Conservation (phyloP, 768 basidiomycete species). For the Mycena venus region DNA sequence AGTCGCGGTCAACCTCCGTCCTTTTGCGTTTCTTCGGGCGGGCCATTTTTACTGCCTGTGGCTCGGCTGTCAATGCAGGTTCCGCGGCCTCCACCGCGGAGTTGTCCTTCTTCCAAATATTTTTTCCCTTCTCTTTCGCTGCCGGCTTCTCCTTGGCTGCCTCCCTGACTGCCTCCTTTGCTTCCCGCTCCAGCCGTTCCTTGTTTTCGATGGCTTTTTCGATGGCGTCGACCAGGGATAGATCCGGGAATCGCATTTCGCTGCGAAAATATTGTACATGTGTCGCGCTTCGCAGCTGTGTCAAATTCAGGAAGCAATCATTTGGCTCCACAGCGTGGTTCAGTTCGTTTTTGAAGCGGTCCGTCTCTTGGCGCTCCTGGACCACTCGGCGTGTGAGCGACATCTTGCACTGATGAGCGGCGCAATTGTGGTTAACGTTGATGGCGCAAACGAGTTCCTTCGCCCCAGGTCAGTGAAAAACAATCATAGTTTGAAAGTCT, state of each 20-base stretch:
- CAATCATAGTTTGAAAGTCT: too few species aligned
- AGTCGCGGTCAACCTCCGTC: not conserved
- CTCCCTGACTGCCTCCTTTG: not conserved
- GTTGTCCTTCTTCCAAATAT: not conserved
- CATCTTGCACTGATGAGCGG: not conserved
- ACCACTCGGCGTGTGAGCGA: not conserved
- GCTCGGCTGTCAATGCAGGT: too few species aligned
- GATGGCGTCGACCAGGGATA: not conserved
- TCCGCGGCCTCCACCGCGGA: too few species aligned
- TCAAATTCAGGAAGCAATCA: not conserved
- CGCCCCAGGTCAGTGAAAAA: too few species aligned
- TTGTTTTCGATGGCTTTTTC: not conserved
- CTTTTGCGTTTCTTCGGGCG: too few species aligned
- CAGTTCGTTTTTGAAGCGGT: not conserved
- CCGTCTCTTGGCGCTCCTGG: not conserved
- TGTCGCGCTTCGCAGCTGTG: not conserved
- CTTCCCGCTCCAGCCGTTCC: not conserved
- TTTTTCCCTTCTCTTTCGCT: not conserved
- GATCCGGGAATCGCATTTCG: not conserved
- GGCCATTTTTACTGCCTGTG: not conserved
- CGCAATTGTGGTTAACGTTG: constrained; percentile 7
- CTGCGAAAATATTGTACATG: not conserved
- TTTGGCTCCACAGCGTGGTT: not conserved
- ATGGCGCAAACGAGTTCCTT: not conserved
- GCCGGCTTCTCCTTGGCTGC: not conserved